phyloP scores from a whole-genome alignment of 2,329 filamentous ascomycete genomes.

The Cladophialophora immunda region DNA sequence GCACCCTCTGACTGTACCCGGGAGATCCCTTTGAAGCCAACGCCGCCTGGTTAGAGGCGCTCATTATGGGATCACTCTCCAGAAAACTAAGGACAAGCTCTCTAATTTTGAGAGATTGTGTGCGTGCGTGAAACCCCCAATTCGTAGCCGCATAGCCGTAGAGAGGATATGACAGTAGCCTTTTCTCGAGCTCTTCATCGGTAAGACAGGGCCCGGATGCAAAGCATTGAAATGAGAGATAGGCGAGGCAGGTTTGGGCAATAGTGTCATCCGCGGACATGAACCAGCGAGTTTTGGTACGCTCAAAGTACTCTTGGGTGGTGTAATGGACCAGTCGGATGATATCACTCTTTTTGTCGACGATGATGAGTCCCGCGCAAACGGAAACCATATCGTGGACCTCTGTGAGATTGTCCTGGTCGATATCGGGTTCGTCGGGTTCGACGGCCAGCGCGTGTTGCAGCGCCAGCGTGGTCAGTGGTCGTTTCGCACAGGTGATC shows the following conservation, averaged over 20 bases:
- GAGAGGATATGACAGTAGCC: conserved; percentile 1
- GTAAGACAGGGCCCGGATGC: background rate
- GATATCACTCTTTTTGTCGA: conserved; percentile 38
- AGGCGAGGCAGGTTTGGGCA: conserved; percentile 37
- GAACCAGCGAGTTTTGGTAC: conserved; percentile 33
- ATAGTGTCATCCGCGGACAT: conserved; percentile 30
- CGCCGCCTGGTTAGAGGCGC: conserved; percentile 17
- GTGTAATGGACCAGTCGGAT: conserved; percentile 55
- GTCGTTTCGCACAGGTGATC: conserved; percentile 36
- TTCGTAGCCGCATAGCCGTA: conserved; percentile 9
- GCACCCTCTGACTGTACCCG: conserved; percentile 6
- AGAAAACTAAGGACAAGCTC: no score
- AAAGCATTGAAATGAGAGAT: conserved; percentile 40
- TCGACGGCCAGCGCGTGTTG: conserved; percentile 43
- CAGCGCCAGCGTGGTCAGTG: conserved; percentile 40
- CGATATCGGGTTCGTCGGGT: conserved; percentile 31
- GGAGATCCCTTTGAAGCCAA: background rate
- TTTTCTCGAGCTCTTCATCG: conserved; percentile 8
- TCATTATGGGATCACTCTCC: background rate
- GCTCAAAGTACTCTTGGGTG: conserved; percentile 57
- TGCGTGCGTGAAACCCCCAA: conserved; percentile 13
- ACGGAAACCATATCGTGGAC: conserved; percentile 36
- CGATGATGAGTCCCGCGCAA: conserved; percentile 41
- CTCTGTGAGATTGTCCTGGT: conserved; percentile 39
- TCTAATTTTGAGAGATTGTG: no score